phyloP scores from a whole-genome alignment of 176 grass and related monocot species.

The Oropetium thomaeum region DNA sequence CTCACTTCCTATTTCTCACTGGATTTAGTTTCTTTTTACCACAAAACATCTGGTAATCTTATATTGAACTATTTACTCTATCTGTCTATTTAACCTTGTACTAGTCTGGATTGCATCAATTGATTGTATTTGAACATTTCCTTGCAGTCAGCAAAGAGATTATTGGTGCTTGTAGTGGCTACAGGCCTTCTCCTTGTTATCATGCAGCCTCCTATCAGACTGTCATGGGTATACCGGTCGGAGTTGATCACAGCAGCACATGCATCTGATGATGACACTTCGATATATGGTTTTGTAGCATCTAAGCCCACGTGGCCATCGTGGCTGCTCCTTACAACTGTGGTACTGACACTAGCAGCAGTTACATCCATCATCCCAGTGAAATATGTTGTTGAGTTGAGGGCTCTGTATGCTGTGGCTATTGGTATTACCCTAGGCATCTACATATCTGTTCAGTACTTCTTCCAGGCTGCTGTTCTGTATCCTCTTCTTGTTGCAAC shows the following conservation, averaged over 20 bases:
- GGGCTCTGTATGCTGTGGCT: conserved; percentile 73
- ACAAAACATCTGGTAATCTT: conserved; percentile 5
- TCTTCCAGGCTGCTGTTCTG: conserved; percentile 82
- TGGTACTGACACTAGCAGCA: conserved; percentile 82
- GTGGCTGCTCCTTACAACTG: conserved; percentile 85
- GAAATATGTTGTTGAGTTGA: conserved; percentile 89
- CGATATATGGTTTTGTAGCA: conserved; percentile 84
- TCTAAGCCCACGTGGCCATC: conserved; percentile 91
- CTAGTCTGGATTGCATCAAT: conserved; percentile 14
- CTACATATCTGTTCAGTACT: conserved; percentile 93
- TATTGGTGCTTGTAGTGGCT: conserved; percentile 69
- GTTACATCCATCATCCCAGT: conserved; percentile 90
- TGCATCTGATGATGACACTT: conserved; percentile 81
- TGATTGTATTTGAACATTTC: conserved; percentile 29
- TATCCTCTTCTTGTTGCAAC: conserved; percentile 94
- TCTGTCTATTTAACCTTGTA: neutral
- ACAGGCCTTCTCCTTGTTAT: conserved; percentile 83
- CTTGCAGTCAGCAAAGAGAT: conserved; percentile 85
- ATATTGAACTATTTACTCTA: neutral
- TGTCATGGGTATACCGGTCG: conserved; percentile 83
- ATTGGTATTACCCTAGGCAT: conserved; percentile 84
- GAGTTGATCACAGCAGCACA: conserved; percentile 78
- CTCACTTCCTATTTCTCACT: neutral
- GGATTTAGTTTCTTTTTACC: neutral
- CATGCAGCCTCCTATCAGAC: conserved; percentile 84